Base-by-base conservation (phyloP, 2,329 filamentous ascomycete species). In the Aspergillus texensis region DNA sequence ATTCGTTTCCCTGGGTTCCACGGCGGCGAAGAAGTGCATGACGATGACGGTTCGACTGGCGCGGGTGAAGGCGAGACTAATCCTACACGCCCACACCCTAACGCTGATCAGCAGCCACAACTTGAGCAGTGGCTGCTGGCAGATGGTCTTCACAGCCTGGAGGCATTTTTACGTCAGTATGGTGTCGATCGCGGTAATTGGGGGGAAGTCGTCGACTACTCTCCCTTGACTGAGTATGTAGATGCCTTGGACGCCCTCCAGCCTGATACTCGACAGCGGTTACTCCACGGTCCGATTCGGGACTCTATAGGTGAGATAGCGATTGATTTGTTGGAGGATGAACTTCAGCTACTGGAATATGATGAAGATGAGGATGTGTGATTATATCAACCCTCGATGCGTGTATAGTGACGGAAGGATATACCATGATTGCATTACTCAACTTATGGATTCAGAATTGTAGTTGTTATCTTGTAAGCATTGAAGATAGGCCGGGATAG, bases 171-270 rank as follows among this genome's bases (percentile, higher is more conserved):
- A 19, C 67, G 69, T 26, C 72, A 78, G 50, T 72, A 80, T 53
- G 79, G 79, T 6, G 73, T 81, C 34, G 79, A 80, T 59, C 74
- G 76, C 6, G 79, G 78, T 3, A 80, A 81, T 52, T 81, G 79
- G 79, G 73, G 73, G 9, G 74, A 75, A 1, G 74, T 76, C 6
- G 63, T 74, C 16, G 76, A 79, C 56, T 72, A 72, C 55, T 71
- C 70, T 21, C 74, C 77, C 1, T 52, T 81, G 36, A 72, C 70
- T 3, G 73, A 77, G 36, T 81, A 79, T 64, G 67, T 80, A 12
- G 72, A 75, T 55, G 72, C 68, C 16, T 66, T 80, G 12, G 64
- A 67, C 54, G 66, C 66, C n/a, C 63, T 73, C 45, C 62, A 71
- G 57, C 68, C 74, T 6, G 67, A 71, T 24, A 62, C 68, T 39